Evolutionary conservation across 2,329 filamentous ascomycete species (phyloP).

Genomic region (Fusarium tanahbumbuense): DNA sequence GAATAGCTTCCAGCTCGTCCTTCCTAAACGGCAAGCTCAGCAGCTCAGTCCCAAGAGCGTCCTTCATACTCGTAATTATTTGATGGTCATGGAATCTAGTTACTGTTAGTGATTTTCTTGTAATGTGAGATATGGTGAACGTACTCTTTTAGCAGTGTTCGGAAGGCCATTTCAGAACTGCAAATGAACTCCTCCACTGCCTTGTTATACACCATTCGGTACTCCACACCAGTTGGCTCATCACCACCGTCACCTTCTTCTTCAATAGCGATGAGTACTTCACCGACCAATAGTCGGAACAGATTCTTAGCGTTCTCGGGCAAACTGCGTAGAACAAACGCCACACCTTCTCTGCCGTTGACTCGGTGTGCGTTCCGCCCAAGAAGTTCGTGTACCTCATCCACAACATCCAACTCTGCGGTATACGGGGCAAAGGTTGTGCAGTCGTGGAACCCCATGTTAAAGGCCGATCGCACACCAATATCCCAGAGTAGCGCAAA

Average conservation of each 20-base stretch:
- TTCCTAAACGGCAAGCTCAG: conserved; percentile 86
- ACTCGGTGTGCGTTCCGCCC: conserved; percentile 82
- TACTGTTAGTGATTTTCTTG: conserved; percentile 44
- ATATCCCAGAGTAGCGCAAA: conserved; percentile 93
- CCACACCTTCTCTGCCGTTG: conserved; percentile 90
- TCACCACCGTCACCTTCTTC: conserved; percentile 63
- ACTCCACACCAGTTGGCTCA: conserved; percentile 82
- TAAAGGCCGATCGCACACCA: conserved; percentile 82
- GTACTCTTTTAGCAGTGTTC: conserved; percentile 91
- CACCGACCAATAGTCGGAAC: conserved; percentile 85
- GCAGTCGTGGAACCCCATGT: conserved; percentile 92
- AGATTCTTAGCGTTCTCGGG: conserved; percentile 92
- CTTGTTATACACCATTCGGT: conserved; percentile 91
- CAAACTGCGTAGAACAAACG: conserved; percentile 88
- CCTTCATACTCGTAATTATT: conserved; percentile 91
- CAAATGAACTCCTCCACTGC: conserved; percentile 97
- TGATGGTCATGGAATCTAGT: conserved; percentile 92
- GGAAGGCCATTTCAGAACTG: conserved; percentile 94
- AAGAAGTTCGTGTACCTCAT: conserved; percentile 88
- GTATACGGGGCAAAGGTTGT: conserved; percentile 86
- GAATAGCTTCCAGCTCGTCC: conserved; percentile 87
- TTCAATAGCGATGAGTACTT: conserved; percentile 79
- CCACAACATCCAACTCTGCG: conserved; percentile 83
- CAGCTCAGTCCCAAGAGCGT: conserved; percentile 85
- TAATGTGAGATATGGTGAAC: conserved; percentile 45